phyloP scores from a whole-genome alignment of 2,329 filamentous ascomycete species.

The Fusarium sp. region DNA sequence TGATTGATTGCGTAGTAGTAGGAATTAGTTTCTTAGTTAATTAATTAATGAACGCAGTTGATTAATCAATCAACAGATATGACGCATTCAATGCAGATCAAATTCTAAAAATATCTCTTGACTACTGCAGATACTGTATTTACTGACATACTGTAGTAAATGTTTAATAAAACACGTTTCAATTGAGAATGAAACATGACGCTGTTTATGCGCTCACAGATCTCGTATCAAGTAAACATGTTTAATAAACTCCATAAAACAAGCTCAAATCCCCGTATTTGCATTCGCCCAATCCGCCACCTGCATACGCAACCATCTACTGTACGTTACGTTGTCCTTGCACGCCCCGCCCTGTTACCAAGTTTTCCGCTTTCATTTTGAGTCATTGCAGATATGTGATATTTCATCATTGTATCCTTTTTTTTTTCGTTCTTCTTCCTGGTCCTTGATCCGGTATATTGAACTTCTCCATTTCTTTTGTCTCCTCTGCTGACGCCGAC shows the following conservation, averaged over 20 bases:
- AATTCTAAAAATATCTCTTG: slow-evolving; percentile 23
- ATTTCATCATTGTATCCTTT: slow-evolving; percentile 2
- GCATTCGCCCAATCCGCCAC: slow-evolving; percentile 24
- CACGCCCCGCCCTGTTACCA: slow-evolving; percentile 4
- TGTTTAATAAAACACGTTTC: slow-evolving; percentile 28
- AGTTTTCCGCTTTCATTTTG: slow-evolving; percentile 1
- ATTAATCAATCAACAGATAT: background rate
- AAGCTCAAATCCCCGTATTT: slow-evolving; percentile 30
- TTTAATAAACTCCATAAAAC: slow-evolving; percentile 21
- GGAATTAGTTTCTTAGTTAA: background rate
- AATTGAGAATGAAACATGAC: slow-evolving; percentile 33
- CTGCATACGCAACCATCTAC: slow-evolving; percentile 30
- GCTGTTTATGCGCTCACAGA: slow-evolving; percentile 14
- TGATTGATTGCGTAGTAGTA: background rate
- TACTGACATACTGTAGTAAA: too few species aligned
- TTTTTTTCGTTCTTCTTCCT: background rate
- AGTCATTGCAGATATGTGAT: slow-evolving; percentile 7
- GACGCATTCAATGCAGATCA: background rate
- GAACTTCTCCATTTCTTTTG: background rate
- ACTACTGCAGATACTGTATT: background rate
- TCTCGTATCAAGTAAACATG: slow-evolving; percentile 36
- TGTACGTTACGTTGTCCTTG: slow-evolving; percentile 13
- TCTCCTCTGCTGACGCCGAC: slow-evolving; percentile 7
- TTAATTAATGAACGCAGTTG: background rate
- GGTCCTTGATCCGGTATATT: background rate